These are phyloP conservation scores for Trichoderma sp. DNA, from an alignment of 2,329 filamentous ascomycete species.

Conservation along the genomic window DNA sequence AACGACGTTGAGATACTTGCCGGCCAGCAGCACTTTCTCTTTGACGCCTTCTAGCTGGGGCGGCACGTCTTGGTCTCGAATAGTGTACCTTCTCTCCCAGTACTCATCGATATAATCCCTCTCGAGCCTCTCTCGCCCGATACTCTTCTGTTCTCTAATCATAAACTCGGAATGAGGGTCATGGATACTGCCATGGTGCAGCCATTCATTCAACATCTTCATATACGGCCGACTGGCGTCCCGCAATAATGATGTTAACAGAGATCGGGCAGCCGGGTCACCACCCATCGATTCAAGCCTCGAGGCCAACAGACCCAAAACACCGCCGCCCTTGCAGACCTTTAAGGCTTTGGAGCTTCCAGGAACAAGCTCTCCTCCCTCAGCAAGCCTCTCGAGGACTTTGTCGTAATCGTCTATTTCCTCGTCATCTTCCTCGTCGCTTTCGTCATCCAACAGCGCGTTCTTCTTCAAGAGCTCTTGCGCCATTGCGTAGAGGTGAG, in stretches of 20 bases:
- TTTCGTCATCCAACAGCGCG: constrained; percentile 77
- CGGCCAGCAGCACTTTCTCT: constrained; percentile 90
- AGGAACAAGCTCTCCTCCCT: constrained; percentile 77
- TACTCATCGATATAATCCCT: constrained; percentile 99
- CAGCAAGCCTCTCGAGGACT: constrained; percentile 83
- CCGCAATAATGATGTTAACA: constrained; percentile 77
- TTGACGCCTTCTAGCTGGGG: constrained; percentile 88
- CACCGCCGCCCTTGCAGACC: constrained; percentile 93
- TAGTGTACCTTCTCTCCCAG: constrained; percentile 96
- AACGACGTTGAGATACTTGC: constrained; percentile 97
- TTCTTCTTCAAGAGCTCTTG: constrained; percentile 87
- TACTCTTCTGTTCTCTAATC: constrained; percentile 93
- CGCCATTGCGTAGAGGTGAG: constrained; percentile 82
- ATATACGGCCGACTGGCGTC: constrained; percentile 94
- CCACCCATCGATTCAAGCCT: constrained; percentile 87
- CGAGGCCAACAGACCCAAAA: constrained; percentile 82
- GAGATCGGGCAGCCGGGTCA: constrained; percentile 78
- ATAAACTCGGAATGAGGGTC: constrained; percentile 93
- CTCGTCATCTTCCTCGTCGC: constrained; percentile 65
- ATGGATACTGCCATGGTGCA: constrained; percentile 92
- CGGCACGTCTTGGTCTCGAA: constrained; percentile 85
- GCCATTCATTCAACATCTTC: constrained; percentile 97
- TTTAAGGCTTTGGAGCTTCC: constrained; percentile 82
- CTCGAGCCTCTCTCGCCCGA: constrained; percentile 83
- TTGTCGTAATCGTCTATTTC: constrained; percentile 84